Base-by-base conservation (phyloP, 371 early-diverging fungal species). In the Syncephalastrum monosporum region DNA sequence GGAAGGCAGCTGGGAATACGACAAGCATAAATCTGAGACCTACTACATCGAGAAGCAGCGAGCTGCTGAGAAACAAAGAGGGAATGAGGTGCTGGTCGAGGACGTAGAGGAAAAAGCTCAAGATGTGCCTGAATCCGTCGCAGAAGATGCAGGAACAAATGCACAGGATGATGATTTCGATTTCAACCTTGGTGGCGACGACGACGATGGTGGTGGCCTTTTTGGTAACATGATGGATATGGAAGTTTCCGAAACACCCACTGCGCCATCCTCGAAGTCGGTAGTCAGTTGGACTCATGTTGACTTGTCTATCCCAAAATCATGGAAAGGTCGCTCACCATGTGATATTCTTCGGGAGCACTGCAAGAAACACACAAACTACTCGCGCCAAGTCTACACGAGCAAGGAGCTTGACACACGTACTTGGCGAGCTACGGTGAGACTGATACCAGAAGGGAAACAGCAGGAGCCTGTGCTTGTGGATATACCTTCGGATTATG, bases 1-100 rank as follows among this genome's bases (percentile, higher is more conserved):
- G 16, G 84, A 83, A 50, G 62, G 65, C 16, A 79, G 79, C 52
- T 77, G 79, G 70, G 76, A 76, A 15, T 83, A 72, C 51, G 72
- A 79, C 59, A 71, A 71, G 42, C 64, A 55, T 42, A 54, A 67
- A 53, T 74, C 81, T 12, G 64, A 79, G 8, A 59, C 63, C 1
- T 38, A 73, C 38, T 66, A 70, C 43, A 21, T 48, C 6, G 49
- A 65, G 17, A 56, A 67, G 16, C 60, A 69, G n/a, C 56, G 59
- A 44, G 60, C 66, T 2, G 60, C 60, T 0, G 69, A 75, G 54
- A 68, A 75, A 48, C 64, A 64, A n/a, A 63, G 21, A 21, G 21
- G 61, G 8, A 42, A 38, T n/a, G 17, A 55, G 21, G 38, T 12
- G 10, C 38, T 33, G 12, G 8, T 33, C 10, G 38, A 33, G 5